A percentile compares a stretch with the other conserved stretches of the same genome.
These are phyloP conservation scores for Laetiporus sulphureus DNA, from an alignment of 1,284 basidiomycete species.

Conservation along the genomic window DNA sequence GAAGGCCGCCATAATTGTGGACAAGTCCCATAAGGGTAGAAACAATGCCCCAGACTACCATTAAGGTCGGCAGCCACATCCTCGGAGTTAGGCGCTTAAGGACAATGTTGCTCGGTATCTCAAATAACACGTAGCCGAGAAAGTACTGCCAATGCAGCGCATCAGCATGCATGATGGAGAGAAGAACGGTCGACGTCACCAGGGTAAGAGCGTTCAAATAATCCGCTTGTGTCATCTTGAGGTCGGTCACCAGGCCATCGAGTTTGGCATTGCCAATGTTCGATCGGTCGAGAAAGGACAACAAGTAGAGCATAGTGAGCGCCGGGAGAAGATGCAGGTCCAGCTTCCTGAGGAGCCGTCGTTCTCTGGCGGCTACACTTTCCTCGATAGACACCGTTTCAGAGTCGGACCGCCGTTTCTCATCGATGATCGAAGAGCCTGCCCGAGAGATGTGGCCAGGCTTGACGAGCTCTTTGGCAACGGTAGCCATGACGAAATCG, in stretches of 20 bases:
- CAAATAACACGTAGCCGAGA: conserved; percentile 60
- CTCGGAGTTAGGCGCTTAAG: conserved; percentile 21
- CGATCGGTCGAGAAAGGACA: conserved; percentile 64
- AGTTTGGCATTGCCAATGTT: conserved; percentile 65
- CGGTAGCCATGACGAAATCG: too few relatives aligned
- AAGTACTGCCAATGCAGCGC: conserved; percentile 38
- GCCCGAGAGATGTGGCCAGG: too few relatives aligned
- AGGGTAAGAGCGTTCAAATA: conserved; percentile 1
- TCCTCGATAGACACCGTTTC: too few relatives aligned
- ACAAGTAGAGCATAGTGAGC: conserved; percentile 54
- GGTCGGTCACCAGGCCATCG: conserved; percentile 17
- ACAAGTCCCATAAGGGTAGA: conserved; percentile 55
- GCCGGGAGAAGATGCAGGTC: conserved; percentile 38
- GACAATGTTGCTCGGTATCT: conserved; percentile 40
- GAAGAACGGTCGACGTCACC: too few relatives aligned
- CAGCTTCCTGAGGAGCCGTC: conserved; percentile 17
- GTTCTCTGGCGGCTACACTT: conserved; percentile 1
- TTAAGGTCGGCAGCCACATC: conserved; percentile 39
- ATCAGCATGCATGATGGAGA: neutral
- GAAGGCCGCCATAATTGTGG: conserved; percentile 46
- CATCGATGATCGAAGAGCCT: too few relatives aligned
- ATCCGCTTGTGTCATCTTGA: conserved; percentile 5
- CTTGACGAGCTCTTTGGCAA: too few relatives aligned
- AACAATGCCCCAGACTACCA: conserved; percentile 21
- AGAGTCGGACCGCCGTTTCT: too few relatives aligned